Conservation (phyloP, 225 moss, liverwort and hornwort species). For the Ulota crispa region DNA sequence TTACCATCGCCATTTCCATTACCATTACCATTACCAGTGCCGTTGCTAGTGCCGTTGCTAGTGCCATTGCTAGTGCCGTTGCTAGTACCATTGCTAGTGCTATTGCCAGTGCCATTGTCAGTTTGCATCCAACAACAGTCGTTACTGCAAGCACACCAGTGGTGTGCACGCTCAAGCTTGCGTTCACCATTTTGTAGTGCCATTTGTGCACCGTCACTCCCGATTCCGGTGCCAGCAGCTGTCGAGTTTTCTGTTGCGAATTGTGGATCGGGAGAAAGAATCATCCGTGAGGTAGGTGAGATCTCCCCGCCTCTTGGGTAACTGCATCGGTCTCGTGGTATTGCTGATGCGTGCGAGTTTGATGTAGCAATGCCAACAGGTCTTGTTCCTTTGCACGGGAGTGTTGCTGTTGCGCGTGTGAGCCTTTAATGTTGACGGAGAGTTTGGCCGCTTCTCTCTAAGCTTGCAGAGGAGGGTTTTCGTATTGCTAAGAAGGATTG, state of each 20-base stretch:
- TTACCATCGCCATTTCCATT: too few relatives aligned
- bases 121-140: too few relatives aligned
- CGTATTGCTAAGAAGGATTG: not conserved
- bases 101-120: not conserved
- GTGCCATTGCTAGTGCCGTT: not conserved
- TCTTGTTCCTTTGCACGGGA: not conserved
- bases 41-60: not conserved
- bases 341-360: not conserved
- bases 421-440: not conserved
- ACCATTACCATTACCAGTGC: not conserved
- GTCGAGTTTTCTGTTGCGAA: not conserved
- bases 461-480: not conserved
- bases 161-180: not conserved
- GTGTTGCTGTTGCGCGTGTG: not conserved
- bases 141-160: too few relatives aligned
- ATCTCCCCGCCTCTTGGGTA: not conserved
- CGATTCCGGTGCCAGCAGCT: too few relatives aligned
- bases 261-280: conserved; percentile 12
- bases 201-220: not conserved
- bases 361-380: too few relatives aligned
- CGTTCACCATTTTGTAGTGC: not conserved
- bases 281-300: not conserved
- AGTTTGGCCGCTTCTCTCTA: not conserved
- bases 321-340: not conserved
- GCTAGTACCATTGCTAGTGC: not conserved